Conservation (phyloP, 169 alveolate genomes). For the Cryptosporidium tyzzeri region DNA sequence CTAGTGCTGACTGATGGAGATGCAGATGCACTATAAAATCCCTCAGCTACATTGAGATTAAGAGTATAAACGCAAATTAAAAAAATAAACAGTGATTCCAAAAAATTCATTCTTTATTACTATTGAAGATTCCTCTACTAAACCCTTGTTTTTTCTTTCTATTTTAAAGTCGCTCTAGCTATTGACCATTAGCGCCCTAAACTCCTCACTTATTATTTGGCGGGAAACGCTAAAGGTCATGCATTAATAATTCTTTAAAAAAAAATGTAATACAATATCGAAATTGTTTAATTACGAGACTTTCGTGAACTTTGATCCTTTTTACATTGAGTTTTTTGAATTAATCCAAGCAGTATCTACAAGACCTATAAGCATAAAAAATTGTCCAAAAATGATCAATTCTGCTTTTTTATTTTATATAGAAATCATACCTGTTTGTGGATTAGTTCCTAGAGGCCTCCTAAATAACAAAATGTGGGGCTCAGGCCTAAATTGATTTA, state of each 20-base stretch:
- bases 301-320: not conserved
- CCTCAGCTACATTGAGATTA: not conserved
- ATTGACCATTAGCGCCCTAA: not conserved
- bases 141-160: not conserved
- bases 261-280: not conserved
- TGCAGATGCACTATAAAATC: slow-evolving; percentile 72
- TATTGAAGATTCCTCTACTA: not conserved
- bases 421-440: slow-evolving; percentile 85
- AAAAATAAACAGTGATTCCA: not conserved
- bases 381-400: not conserved
- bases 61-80: not conserved
- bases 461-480: slow-evolving; percentile 93
- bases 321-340: not conserved
- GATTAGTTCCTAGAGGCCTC: slow-evolving; percentile 93
- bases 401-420: not conserved
- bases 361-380: slow-evolving; percentile 2
- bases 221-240: not conserved
- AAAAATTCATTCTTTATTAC: not conserved
- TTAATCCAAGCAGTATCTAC: slow-evolving; percentile 52
- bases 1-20: slow-evolving; percentile 68
- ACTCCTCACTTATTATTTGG: not conserved
- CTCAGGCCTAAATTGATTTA: slow-evolving; percentile 85
- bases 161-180: not conserved
- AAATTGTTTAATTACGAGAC: not conserved
- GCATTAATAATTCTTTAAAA: not conserved